A percentile compares a stretch with the other conserved stretches of the same genome.
These are phyloP conservation scores for Trichoderma arundinaceum DNA, from an alignment of 2,329 filamentous ascomycete genomes.

Conservation along the genomic window DNA sequence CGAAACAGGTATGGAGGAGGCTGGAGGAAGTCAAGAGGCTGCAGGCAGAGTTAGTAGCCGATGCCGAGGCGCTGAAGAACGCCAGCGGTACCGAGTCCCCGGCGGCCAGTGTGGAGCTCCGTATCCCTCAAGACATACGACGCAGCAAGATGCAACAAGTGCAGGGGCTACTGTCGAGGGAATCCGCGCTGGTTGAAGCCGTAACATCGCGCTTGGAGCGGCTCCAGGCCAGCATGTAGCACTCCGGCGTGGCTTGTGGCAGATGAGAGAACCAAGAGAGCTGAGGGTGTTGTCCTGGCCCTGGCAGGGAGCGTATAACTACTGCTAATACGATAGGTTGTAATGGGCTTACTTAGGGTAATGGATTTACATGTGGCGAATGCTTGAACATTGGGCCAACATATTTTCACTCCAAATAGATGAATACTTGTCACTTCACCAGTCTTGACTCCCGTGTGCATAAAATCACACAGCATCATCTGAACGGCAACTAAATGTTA, in stretches of 20 bases:
- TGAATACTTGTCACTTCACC: not conserved
- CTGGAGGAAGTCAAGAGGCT: slow-evolving; percentile 62
- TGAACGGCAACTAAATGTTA: no score
- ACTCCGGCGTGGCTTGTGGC: not conserved
- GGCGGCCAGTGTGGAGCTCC: slow-evolving; percentile 49
- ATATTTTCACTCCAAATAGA: slow-evolving; percentile 2
- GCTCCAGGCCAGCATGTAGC: slow-evolving; percentile 49
- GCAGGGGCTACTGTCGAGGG: slow-evolving; percentile 66
- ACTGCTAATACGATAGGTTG: slow-evolving; percentile 1
- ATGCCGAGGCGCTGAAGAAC: slow-evolving; percentile 54
- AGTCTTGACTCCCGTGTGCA: no score
- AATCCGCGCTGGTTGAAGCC: slow-evolving; percentile 71
- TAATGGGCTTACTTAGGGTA: slow-evolving; percentile 20
- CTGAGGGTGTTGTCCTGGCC: not conserved
- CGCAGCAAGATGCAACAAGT: slow-evolving; percentile 69
- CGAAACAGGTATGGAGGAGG: slow-evolving; percentile 61
- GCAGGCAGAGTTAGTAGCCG: slow-evolving; percentile 58
- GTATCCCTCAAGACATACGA: slow-evolving; percentile 65
- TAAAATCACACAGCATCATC: no score
- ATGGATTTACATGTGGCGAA: slow-evolving; percentile 22
- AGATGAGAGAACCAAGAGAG: not conserved
- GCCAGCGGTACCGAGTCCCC: slow-evolving; percentile 38
- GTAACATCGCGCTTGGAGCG: slow-evolving; percentile 66
- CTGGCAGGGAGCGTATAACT: slow-evolving; percentile 1
- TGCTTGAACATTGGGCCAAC: slow-evolving; percentile 1